phyloP scores from a whole-genome alignment of 345 rosid species.

The Gossypium mustelinum region DNA sequence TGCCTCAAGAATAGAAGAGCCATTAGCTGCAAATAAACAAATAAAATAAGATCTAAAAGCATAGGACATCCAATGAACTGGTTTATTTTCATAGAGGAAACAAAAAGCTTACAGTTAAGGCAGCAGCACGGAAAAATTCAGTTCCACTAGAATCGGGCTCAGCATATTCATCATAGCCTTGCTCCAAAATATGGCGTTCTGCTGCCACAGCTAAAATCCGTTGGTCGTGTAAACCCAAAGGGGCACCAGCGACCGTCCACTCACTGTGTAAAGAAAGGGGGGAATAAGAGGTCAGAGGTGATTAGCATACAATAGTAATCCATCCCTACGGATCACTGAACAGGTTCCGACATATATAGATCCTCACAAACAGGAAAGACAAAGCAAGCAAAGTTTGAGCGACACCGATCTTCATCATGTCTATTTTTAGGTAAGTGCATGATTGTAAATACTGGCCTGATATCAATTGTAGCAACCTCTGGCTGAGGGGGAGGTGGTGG shows the following conservation, averaged over 20 bases:
- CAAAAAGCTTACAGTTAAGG: neutral
- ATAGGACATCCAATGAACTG: neutral
- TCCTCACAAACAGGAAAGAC: conserved; percentile 5
- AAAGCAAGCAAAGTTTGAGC: neutral
- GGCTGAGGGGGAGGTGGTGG: conserved; percentile 54
- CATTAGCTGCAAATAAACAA: conserved; percentile 3
- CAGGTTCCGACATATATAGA: neutral
- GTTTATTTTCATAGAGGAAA: neutral
- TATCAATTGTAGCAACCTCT: conserved; percentile 70
- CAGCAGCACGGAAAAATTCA: neutral
- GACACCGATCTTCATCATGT: neutral
- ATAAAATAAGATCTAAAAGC: neutral
- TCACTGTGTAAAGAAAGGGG: neutral
- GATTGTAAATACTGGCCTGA: conserved; percentile 49
- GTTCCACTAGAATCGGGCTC: neutral
- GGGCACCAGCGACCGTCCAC: neutral
- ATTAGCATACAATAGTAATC: neutral
- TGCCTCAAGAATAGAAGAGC: conserved; percentile 7
- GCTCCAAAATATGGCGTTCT: neutral
- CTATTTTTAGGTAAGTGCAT: neutral
- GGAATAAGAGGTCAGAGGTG: neutral
- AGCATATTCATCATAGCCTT: neutral
- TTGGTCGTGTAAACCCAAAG: neutral
- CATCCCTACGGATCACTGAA: neutral
- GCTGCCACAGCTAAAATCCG: neutral